Evolutionary conservation across 108 stramenopile genomes (phyloP).

Genomic region (Conticribra guillardii): DNA sequence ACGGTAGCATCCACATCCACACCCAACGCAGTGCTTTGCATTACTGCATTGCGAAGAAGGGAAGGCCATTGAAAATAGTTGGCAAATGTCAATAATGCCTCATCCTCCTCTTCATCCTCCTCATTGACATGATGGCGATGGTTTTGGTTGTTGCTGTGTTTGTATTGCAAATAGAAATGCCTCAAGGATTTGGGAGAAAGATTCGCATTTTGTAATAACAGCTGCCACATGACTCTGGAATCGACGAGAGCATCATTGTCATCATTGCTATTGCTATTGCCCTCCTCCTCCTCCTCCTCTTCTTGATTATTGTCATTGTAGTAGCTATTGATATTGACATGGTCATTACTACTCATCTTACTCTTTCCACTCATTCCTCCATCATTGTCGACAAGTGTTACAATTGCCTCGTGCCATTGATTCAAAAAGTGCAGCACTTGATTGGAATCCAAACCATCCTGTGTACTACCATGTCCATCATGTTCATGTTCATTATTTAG

Average conservation of each 20-base stretch:
- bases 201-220: constrained; percentile 15
- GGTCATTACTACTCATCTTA: too few relatives aligned
- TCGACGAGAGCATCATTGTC: neutral
- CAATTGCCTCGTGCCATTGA: too few relatives aligned
- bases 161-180: constrained; percentile 3
- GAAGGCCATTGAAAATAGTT: too few relatives aligned
- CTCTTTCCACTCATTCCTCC: too few relatives aligned
- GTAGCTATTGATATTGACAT: neutral
- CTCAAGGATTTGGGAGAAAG: constrained; percentile 6
- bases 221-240: constrained; percentile 19
- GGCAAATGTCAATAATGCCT: too few relatives aligned
- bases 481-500: neutral
- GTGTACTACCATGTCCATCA: neutral
- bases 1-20: too few relatives aligned
- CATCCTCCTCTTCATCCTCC: neutral
- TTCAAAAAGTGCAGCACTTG: too few relatives aligned
- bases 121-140: neutral
- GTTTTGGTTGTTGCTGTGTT: neutral
- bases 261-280: neutral
- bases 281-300: neutral
- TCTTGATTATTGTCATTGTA: neutral
- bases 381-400: too few relatives aligned
- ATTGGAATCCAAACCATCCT: too few relatives aligned
- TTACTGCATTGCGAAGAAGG: too few relatives aligned
- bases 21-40: too few relatives aligned